phyloP scores from a whole-genome alignment of 2,329 filamentous ascomycete species.

The Aspergillus alliaceus region DNA sequence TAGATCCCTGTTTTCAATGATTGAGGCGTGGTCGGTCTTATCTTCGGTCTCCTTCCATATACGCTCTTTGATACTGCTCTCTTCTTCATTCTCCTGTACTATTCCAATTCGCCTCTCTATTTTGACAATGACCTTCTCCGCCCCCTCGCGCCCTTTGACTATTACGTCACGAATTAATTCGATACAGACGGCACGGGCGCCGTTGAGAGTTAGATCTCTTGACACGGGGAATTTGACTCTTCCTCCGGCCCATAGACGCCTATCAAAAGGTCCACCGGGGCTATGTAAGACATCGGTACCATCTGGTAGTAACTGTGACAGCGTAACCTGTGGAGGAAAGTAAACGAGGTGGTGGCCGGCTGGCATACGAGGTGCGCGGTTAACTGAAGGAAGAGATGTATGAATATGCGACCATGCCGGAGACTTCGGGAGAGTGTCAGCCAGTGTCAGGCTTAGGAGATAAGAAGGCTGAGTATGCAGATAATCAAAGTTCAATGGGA shows the following conservation, averaged over 20 bases:
- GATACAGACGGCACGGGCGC: constrained; percentile 42
- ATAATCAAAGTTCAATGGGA: constrained; percentile 55
- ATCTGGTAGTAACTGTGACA: constrained; percentile 68
- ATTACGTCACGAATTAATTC: constrained; percentile 51
- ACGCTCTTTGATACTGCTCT: constrained; percentile 37
- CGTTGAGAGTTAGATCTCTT: constrained; percentile 30
- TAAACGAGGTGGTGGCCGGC: constrained; percentile 79
- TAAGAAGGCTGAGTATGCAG: constrained; percentile 63
- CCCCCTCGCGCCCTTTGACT: constrained; percentile 52
- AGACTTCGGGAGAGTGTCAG: constrained; percentile 51
- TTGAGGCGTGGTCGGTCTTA: constrained; percentile 42
- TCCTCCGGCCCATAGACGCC: constrained; percentile 89
- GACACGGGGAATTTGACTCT: constrained; percentile 56
- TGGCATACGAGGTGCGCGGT: constrained; percentile 28
- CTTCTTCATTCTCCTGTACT: constrained; percentile 37
- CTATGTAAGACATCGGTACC: constrained; percentile 80
- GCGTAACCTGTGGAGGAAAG: constrained; percentile 70
- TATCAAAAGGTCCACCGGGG: constrained; percentile 69
- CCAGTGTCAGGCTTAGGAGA: constrained; percentile 64
- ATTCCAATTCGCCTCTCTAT: constrained; percentile 56
- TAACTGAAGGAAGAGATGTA: constrained; percentile 37
- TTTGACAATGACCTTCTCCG: constrained; percentile 61
- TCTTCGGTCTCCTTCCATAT: constrained; percentile 46
- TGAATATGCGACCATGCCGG: constrained; percentile 22
- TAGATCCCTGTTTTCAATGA: constrained; percentile 62